Base-by-base conservation (phyloP, 1,139 yeast species). In the Zygosaccharomyces sapae region DNA sequence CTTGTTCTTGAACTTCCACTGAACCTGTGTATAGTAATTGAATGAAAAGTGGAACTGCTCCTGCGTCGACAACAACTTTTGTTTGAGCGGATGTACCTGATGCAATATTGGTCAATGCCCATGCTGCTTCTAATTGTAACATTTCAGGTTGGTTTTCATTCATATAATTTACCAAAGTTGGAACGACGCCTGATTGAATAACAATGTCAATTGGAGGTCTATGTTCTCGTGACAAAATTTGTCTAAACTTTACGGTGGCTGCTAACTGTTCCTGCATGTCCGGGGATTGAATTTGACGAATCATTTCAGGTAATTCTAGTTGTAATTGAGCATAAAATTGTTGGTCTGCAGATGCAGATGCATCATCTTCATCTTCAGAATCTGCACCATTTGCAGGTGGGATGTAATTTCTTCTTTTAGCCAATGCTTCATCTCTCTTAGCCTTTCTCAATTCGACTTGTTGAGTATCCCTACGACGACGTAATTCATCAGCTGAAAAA, bases 71-170 rank as follows among this genome's bases (percentile, higher is more conserved):
- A 48, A 92, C 97, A 44, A 83, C 83, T 57, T 80, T 79, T 19
- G 98, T 92, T 70, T 92, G 97, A 42, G 82, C 85, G 41, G 95
- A 81, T 50, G 83, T 75, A 53, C 98, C 98, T n/a, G 96, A 86
- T 33, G 98, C 97, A 68, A 92, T 90, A 67, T 92, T 92, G 47
- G 98, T 94, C 62, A 92, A 77, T 16, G 98, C 97, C 98, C 98
- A 92, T 7, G 98, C 97, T 10, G 97, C 96, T 72, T 92, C 98
- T 63, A 92, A 80, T 70, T 92, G 98, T 59, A 92, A 77, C 77
- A 86, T 80, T 62, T 87, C 90, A 3, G 89, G 86, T 65, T 83
- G 87, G 44, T 80, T 77, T 47, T 83, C 81, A 52, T 75, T 73
- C 87, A 92, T 85, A 62, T 90, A 89, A 61, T 80, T 83, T 46